phyloP scores from a whole-genome alignment of 2,329 filamentous ascomycete species.

The Colletotrichum acutatum region DNA sequence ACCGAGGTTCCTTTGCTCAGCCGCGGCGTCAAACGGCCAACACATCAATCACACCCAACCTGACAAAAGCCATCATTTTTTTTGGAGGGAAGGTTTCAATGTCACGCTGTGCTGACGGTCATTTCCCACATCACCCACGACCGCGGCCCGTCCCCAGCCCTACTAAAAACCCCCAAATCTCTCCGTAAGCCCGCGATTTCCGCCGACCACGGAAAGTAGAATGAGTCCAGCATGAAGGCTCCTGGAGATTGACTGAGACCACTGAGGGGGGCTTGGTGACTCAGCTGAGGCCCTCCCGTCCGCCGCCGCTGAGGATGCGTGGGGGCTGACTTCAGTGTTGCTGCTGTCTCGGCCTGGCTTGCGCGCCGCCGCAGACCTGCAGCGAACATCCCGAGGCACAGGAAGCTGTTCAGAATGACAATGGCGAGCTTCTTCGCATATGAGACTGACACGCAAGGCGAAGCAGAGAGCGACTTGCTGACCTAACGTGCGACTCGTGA shows the following conservation, averaged over 20 bases:
- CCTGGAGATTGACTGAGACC: neutral
- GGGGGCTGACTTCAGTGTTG: neutral
- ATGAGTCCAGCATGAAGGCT: neutral
- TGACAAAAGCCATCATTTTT: neutral
- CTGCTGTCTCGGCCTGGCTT: neutral
- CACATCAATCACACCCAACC: slow-evolving; percentile 29
- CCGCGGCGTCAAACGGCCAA: slow-evolving; percentile 28
- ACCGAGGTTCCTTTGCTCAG: slow-evolving; percentile 20
- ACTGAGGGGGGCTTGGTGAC: neutral
- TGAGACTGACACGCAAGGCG: neutral
- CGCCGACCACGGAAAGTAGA: neutral
- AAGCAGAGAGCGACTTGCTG: neutral
- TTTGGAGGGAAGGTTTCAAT: neutral
- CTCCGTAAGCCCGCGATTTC: slow-evolving; percentile 15
- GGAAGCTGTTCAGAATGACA: neutral
- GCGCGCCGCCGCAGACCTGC: neutral
- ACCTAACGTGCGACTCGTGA: slow-evolving; percentile 17
- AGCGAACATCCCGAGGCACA: slow-evolving; percentile 18
- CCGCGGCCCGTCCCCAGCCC: slow-evolving; percentile 30
- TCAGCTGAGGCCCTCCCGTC: neutral
- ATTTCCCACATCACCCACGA: slow-evolving; percentile 1
- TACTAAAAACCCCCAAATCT: neutral
- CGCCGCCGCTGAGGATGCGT: slow-evolving; percentile 1
- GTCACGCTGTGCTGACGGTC: slow-evolving; percentile 30
- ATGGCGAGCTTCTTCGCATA: neutral